Base-by-base conservation (phyloP, 2,329 filamentous ascomycete species). In the Colletotrichum sojae region DNA sequence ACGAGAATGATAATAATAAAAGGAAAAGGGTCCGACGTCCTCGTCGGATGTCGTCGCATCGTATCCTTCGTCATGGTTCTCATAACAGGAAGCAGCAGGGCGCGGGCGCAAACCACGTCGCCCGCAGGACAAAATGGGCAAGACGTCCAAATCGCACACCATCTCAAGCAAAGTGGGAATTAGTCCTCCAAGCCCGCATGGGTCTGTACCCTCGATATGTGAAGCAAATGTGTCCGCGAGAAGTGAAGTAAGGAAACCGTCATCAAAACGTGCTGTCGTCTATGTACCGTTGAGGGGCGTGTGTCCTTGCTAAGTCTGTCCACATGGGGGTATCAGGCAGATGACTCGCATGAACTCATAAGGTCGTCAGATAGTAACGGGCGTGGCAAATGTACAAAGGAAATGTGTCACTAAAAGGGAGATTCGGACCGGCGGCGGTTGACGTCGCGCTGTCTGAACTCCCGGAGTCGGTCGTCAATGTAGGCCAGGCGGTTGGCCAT, bases 391-490 rank as follows among this genome's bases (percentile, higher is more conserved):
- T 71, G 64, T 74, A 75, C 71, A 76, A 67, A 72, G 73, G 68
- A 63, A 63, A 60, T 36, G 51, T 46, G 49, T 55, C 25, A 68
- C 82, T 79, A 86, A 49, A 83, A 74, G 3, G 86, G 86, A 22
- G 86, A 87, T 71, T 87, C 83, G 8, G 87, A 86, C 58, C 83
- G 83, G 66, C 81, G 80, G 9, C 77, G 79, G 49, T 79, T 78
- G 27, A 73, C 74, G 61, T 81, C 80, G 45, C 83, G 83, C 54
- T 80, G 83, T 69, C 86, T 83, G 67, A 89, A 80, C 69, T 88
- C 85, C 72, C 84, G 85, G 51, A 90, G 83, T 45, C 87, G 85
- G 72, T 88, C 84, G 73, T 90, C 87, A 54, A 90, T 84, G 70
- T 90, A 89, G 5, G 87, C 86, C 63, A 90, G 78, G 12, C 86